phyloP scores from a whole-genome alignment of 164 flowering plant species.

The Piper betle region DNA sequence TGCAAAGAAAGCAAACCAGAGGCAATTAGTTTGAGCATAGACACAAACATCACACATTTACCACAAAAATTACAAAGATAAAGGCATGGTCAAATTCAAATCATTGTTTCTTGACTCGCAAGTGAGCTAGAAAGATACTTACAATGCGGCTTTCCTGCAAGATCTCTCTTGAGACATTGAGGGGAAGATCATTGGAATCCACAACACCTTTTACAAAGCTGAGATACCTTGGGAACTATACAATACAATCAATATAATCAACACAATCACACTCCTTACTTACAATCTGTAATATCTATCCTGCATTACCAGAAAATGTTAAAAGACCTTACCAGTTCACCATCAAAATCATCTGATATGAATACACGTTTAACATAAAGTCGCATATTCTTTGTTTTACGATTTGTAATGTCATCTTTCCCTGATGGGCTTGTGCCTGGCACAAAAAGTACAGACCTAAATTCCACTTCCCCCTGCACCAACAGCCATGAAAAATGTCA shows the following conservation, averaged over 20 bases:
- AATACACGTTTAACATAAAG: conserved; percentile 93
- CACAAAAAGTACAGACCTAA: conserved; percentile 82
- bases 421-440: conserved; percentile 59
- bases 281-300: too few species aligned
- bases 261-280: too few species aligned
- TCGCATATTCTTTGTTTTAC: conserved; percentile 89
- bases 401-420: conserved; percentile 62
- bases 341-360: conserved; percentile 95
- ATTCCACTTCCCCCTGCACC: conserved; percentile 94
- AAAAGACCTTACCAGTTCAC: conserved; percentile 53
- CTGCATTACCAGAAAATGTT: too few species aligned
- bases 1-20: conserved; percentile 9
- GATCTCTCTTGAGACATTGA: conserved; percentile 96
- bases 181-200: conserved; percentile 93
- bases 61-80: too few species aligned
- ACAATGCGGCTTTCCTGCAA: conserved; percentile 98
- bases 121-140: conserved; percentile 17
- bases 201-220: conserved; percentile 98
- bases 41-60: too few species aligned
- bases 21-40: too few species aligned
- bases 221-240: conserved; percentile 82
- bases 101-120: too few species aligned
- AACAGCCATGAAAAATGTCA: neutral
- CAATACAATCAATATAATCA: neutral
- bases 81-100: too few species aligned